A percentile compares a stretch with the other conserved stretches of the same genome.
These are phyloP conservation scores for Vicia sativa DNA, from an alignment of 306 rosid species.

Conservation along the genomic window DNA sequence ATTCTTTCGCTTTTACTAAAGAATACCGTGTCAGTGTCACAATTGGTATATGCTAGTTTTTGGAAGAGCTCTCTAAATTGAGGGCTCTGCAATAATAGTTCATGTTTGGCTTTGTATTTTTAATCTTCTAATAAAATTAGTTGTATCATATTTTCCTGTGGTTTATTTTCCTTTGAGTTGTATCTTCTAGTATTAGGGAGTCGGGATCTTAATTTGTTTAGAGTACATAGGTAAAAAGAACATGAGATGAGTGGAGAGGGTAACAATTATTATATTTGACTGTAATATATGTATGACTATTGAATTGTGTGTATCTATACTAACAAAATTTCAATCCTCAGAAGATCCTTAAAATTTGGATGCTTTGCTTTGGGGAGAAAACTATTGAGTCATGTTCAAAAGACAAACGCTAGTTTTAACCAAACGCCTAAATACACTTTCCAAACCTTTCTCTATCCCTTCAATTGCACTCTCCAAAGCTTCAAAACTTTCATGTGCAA, in stretches of 20 bases:
- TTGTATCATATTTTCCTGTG: too few relatives aligned
- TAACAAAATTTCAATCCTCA: conserved; percentile 32
- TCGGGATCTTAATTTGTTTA: too few relatives aligned
- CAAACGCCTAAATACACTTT: conserved; percentile 57
- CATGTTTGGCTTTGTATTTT: too few relatives aligned
- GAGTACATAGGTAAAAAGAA: too few relatives aligned
- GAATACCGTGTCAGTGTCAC: conserved; percentile 40
- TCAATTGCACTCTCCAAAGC: conserved; percentile 55
- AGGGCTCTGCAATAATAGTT: not conserved
- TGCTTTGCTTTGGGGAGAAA: conserved; percentile 1
- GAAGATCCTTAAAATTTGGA: conserved; percentile 15
- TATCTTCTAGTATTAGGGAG: too few relatives aligned
- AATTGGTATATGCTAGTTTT: not conserved
- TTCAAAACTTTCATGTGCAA: conserved; percentile 34
- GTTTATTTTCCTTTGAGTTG: too few relatives aligned
- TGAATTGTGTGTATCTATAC: conserved; percentile 25
- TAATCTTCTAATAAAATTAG: too few relatives aligned
- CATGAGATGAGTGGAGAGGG: not conserved
- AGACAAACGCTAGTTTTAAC: conserved; percentile 63
- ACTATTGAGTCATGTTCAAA: conserved; percentile 61
- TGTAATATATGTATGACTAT: not conserved
- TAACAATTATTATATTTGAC: conserved; percentile 6
- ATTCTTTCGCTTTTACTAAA: conserved; percentile 55
- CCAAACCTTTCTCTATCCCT: conserved; percentile 59
- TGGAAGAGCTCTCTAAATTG: not conserved